Evolutionary conservation across 352 stramenopile genomes (phyloP).

Genomic region (Globisporangium polare): DNA sequence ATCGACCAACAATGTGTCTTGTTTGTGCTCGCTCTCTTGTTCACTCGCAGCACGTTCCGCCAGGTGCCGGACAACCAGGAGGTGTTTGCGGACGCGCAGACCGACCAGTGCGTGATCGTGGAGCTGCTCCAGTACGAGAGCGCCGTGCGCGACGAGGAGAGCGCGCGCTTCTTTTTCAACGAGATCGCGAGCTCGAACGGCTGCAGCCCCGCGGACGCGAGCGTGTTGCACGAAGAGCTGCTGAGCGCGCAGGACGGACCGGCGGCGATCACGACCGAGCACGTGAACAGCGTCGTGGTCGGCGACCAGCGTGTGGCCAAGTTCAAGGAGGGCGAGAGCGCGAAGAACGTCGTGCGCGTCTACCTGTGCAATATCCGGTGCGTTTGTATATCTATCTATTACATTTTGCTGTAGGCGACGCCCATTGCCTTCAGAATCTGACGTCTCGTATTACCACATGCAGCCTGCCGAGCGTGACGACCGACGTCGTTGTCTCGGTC

Average conservation of each 20-base stretch:
- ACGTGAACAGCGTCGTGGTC: constrained; percentile 47
- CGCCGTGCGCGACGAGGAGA: constrained; percentile 37
- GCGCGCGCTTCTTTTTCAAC: constrained; percentile 78
- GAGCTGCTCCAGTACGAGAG: constrained; percentile 75
- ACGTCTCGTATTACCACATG: too few species aligned
- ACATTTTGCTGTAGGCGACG: neutral
- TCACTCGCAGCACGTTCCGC: constrained; percentile 49
- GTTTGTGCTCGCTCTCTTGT: neutral
- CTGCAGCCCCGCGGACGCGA: constrained; percentile 52
- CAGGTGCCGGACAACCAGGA: constrained; percentile 88
- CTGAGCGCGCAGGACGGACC: constrained; percentile 24
- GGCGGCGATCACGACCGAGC: constrained; percentile 27
- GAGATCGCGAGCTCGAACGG: constrained; percentile 80
- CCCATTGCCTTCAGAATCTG: too few species aligned
- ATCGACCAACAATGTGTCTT: neutral
- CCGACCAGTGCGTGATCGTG: constrained; percentile 80
- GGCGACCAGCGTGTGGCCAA: constrained; percentile 82
- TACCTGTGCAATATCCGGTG: constrained; percentile 72
- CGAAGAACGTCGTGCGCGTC: constrained; percentile 85
- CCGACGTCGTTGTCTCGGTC: constrained; percentile 79
- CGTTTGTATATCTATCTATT: neutral
- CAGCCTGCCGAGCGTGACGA: constrained; percentile 64
- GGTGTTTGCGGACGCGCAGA: constrained; percentile 78
- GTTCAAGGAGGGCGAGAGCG: constrained; percentile 74
- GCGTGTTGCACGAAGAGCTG: constrained; percentile 42